Base-by-base conservation (phyloP, 805 yeast species). In the Groenewaldozyma tartarivorans region DNA sequence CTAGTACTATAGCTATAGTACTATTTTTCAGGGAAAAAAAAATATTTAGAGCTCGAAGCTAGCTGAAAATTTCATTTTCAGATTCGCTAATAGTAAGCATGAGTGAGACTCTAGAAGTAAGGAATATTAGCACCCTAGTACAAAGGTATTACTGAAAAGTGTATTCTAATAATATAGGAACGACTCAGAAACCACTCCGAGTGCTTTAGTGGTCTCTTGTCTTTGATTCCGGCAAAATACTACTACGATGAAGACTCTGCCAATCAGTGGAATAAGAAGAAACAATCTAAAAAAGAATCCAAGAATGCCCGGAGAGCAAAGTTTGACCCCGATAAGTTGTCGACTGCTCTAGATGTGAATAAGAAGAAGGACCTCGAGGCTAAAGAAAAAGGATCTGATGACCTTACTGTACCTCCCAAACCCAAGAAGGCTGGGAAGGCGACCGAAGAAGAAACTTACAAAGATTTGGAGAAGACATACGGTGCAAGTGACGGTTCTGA, bases 161-260 rank as follows among this genome's bases (percentile, higher is more conserved):
- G 6, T 3, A 22, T 13, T 29, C 44, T 43, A 33, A 37, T 40
- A 16, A n/a, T 24, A 16, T 30, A 49, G 44, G 63, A 61, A 31
- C 54, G 66, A 45, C 50, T 61, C 20, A 47, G 46, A 33, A 52
- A 55, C 44, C 64, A 61, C 42, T 59, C 64, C 11, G 53, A 54
- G 24, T 55, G 96, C 3, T 90, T 90, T 59, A 85, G 84, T 57
- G 95, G 96, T 19, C 67, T 90, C 39, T 67, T 90, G 44, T 85
- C 96, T 17, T 67, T 90, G 60, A 88, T 90, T 44, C 96, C 97
- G 2, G 95, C 96, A 2, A 86, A 87, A 56, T 87, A 81, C 56
- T 90, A 90, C 59, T 87, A 84, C 58, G 96, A 88, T 59, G 95
- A 83, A 31, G 90, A 84, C 44, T 80, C 90, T 2, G 78, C 81